Conservation (phyloP, 805 yeast genomes). For the Candida stauntonica region DNA sequence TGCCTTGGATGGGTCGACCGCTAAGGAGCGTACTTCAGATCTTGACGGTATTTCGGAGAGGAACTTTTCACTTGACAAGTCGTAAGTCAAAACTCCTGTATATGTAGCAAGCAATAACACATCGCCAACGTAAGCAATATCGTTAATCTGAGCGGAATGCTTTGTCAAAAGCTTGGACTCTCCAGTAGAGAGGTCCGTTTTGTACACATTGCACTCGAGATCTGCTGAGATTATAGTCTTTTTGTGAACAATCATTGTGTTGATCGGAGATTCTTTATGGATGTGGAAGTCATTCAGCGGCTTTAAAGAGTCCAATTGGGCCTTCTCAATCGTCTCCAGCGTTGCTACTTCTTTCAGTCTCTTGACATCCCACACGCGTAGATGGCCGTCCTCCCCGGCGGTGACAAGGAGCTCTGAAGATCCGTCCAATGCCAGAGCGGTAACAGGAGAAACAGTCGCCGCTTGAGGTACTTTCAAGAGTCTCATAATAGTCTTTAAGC, state of each 20-base stretch:
- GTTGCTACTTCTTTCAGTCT: slow-evolving; percentile 11
- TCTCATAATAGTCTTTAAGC: slow-evolving; percentile 5
- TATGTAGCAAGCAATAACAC: slow-evolving; percentile 18
- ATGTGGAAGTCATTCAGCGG: slow-evolving; percentile 2
- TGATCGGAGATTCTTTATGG: slow-evolving; percentile 8
- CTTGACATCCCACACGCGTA: slow-evolving; percentile 20
- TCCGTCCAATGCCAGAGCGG: slow-evolving; percentile 11
- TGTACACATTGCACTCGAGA: slow-evolving; percentile 15
- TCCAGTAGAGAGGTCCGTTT: slow-evolving; percentile 6
- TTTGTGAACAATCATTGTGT: slow-evolving; percentile 5
- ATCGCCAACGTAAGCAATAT: slow-evolving; percentile 7
- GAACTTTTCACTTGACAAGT: slow-evolving; percentile 5
- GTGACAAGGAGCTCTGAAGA: slow-evolving; percentile 9
- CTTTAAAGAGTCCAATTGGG: slow-evolving; percentile 6
- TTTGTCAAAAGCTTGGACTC: slow-evolving; percentile 11
- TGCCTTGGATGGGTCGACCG: slow-evolving; percentile 22
- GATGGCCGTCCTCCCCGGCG: slow-evolving; percentile 8
- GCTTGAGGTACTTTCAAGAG: slow-evolving; percentile 21
- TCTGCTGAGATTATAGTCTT: slow-evolving; percentile 15
- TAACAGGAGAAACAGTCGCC: slow-evolving; percentile 1
- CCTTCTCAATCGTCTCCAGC: slow-evolving; percentile 6
- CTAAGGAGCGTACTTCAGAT: slow-evolving; percentile 21
- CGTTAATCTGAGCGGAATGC: slow-evolving; percentile 16
- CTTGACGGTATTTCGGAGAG: slow-evolving; percentile 18
- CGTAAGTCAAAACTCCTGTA: slow-evolving; percentile 13